Conservation (phyloP, 345 rosid genomes). For the Mercurialis annua region DNA sequence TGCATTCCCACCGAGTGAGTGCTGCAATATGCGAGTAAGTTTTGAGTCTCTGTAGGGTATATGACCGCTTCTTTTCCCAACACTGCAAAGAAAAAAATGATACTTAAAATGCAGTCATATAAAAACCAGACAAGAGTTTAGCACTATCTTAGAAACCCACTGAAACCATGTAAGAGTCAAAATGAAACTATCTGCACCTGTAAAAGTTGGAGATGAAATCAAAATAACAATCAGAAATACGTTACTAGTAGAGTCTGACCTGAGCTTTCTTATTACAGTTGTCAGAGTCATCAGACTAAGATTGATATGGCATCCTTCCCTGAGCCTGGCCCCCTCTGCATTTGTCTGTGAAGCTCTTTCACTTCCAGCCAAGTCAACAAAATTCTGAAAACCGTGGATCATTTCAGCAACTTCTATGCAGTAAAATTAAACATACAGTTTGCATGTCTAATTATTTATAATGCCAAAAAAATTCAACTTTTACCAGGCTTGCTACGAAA, state of each 20-base stretch:
- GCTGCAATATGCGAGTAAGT: conserved; percentile 96
- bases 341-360: conserved; percentile 98
- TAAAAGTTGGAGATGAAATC: neutral
- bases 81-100: conserved; percentile 44
- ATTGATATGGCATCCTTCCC: conserved; percentile 99
- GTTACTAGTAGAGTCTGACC: conserved; percentile 38
- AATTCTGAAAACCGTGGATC: conserved; percentile 61
- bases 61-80: conserved; percentile 93
- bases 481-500: conserved; percentile 93
- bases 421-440: neutral
- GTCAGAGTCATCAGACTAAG: conserved; percentile 98
- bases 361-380: conserved; percentile 99
- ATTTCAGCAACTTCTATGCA: neutral
- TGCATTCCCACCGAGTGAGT: conserved; percentile 99
- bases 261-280: conserved; percentile 93
- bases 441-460: neutral
- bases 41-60: conserved; percentile 96
- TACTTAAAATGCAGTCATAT: conserved; percentile 12
- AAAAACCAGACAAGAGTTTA: neutral
- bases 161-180: neutral
- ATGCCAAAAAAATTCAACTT: neutral
- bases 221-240: neutral
- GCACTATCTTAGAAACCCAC: neutral
- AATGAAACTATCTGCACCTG: neutral
- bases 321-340: conserved; percentile 92